Evolutionary conservation across 345 rosid species (phyloP).

Genomic region (Acer yangbiense): DNA sequence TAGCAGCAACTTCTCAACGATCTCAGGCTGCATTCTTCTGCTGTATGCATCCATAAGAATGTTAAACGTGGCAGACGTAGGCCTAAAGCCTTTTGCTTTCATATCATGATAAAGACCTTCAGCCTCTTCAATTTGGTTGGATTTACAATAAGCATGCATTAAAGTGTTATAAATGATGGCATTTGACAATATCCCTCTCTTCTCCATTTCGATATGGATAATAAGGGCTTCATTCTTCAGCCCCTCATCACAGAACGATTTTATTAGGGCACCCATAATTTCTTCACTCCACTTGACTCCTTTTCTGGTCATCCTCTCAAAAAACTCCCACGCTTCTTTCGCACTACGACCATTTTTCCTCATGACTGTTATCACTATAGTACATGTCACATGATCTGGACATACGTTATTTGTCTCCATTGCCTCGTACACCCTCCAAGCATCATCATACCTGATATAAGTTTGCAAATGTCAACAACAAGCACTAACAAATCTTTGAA

Average conservation of each 20-base stretch:
- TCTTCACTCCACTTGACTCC: constrained; percentile 79
- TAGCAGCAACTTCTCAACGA: constrained; percentile 59
- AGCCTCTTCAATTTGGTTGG: constrained; percentile 72
- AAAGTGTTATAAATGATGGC: constrained; percentile 68
- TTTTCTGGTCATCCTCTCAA: constrained; percentile 71
- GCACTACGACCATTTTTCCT: constrained; percentile 66
- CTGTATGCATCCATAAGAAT: constrained; percentile 85
- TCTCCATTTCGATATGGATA: constrained; percentile 84
- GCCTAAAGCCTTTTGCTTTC: constrained; percentile 63
- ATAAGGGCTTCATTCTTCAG: constrained; percentile 77
- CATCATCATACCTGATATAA: constrained; percentile 65
- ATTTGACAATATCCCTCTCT: constrained; percentile 67
- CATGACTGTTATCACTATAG: constrained; percentile 73
- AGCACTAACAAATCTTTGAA: neutral
- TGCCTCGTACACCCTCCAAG: constrained; percentile 60
- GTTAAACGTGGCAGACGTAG: constrained; percentile 62
- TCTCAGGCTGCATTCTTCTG: constrained; percentile 88
- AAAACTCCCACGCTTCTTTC: constrained; percentile 78
- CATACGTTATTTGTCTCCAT: constrained; percentile 64
- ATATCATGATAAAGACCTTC: constrained; percentile 85
- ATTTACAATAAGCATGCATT: constrained; percentile 81
- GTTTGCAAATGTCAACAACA: constrained; percentile 15
- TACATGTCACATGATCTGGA: constrained; percentile 76
- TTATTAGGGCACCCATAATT: constrained; percentile 67
- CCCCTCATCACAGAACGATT: constrained; percentile 87